Evolutionary conservation across 352 stramenopile genomes (phyloP).

Genomic region (Phytophthora pinifolia): DNA sequence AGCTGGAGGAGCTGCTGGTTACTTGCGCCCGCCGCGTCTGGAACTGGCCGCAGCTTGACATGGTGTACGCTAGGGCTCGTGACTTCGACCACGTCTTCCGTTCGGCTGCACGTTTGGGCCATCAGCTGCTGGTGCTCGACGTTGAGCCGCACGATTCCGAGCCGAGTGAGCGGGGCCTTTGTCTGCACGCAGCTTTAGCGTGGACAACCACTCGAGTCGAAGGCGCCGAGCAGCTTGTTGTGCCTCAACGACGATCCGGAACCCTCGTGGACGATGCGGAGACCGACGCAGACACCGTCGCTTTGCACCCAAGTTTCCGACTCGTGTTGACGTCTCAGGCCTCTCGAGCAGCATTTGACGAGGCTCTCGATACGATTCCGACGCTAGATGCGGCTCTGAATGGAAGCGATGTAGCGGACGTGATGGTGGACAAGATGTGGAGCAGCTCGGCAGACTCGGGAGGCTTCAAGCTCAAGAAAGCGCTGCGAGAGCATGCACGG

Average conservation of each 20-base stretch:
- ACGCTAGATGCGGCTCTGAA: conserved; percentile 35
- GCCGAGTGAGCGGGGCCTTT: conserved; percentile 11
- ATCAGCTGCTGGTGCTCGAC: conserved; percentile 64
- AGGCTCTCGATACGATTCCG: conserved; percentile 33
- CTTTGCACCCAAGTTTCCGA: conserved; percentile 42
- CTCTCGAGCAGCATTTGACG: conserved; percentile 37
- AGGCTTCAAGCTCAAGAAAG: conserved; percentile 30
- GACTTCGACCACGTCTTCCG: conserved; percentile 40
- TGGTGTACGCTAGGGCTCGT: conserved; percentile 34
- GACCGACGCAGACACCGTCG: conserved; percentile 12
- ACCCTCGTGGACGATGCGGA: neutral
- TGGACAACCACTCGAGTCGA: conserved; percentile 32
- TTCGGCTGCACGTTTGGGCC: conserved; percentile 40
- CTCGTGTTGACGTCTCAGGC: conserved; percentile 45
- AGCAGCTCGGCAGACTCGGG: conserved; percentile 19
- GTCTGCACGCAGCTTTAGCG: conserved; percentile 27
- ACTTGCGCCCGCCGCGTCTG: conserved; percentile 40
- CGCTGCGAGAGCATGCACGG: conserved; percentile 32
- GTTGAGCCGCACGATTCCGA: conserved; percentile 46
- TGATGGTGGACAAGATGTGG: conserved; percentile 57
- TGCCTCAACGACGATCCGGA: neutral
- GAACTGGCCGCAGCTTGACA: conserved; percentile 46
- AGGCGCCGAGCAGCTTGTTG: conserved; percentile 24
- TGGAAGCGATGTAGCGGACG: conserved; percentile 29
- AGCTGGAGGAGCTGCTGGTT: conserved; percentile 48